phyloP scores from a whole-genome alignment of 305 asterid species.

The Withania somnifera region DNA sequence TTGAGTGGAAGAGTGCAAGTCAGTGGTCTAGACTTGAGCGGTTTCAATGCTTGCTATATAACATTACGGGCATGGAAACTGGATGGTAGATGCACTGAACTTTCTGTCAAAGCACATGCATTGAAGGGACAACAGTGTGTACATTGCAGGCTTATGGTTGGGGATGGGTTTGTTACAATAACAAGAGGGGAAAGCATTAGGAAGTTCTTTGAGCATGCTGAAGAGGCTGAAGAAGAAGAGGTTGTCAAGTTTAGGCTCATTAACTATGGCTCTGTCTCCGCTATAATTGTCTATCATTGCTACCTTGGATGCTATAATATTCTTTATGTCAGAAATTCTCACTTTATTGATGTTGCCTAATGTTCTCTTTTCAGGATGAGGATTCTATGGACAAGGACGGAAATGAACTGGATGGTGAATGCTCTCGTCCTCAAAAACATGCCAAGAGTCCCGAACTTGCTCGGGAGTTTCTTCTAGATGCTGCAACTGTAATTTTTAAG shows the following conservation, averaged over 20 bases:
- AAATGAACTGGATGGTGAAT: slow-evolving; percentile 85
- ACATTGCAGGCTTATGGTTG: slow-evolving; percentile 91
- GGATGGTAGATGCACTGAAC: slow-evolving; percentile 85
- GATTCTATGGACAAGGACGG: slow-evolving; percentile 98
- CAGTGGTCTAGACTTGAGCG: slow-evolving; percentile 79
- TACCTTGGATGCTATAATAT: background rate
- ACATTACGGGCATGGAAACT: slow-evolving; percentile 82
- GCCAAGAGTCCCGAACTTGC: slow-evolving; percentile 99
- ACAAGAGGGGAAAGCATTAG: slow-evolving; percentile 65
- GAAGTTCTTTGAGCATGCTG: slow-evolving; percentile 96
- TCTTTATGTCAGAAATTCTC: background rate
- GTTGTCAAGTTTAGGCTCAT: slow-evolving; percentile 21
- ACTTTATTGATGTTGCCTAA: background rate
- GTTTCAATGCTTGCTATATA: slow-evolving; percentile 71
- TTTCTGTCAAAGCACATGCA: slow-evolving; percentile 93
- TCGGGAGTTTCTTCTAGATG: slow-evolving; percentile 96
- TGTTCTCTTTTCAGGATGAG: slow-evolving; percentile 56
- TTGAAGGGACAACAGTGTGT: slow-evolving; percentile 85
- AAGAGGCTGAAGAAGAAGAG: slow-evolving; percentile 99
- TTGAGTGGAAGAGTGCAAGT: slow-evolving; percentile 69
- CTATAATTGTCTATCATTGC: background rate
- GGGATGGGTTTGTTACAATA: slow-evolving; percentile 81
- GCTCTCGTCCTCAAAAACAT: slow-evolving; percentile 98
- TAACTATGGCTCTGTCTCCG: background rate
- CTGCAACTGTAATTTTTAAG: slow-evolving; percentile 96